A percentile compares a stretch with the other conserved stretches of the same genome.
Conservation (phyloP, 2,329 filamentous ascomycete species). For the Exophiala viscosa region DNA sequence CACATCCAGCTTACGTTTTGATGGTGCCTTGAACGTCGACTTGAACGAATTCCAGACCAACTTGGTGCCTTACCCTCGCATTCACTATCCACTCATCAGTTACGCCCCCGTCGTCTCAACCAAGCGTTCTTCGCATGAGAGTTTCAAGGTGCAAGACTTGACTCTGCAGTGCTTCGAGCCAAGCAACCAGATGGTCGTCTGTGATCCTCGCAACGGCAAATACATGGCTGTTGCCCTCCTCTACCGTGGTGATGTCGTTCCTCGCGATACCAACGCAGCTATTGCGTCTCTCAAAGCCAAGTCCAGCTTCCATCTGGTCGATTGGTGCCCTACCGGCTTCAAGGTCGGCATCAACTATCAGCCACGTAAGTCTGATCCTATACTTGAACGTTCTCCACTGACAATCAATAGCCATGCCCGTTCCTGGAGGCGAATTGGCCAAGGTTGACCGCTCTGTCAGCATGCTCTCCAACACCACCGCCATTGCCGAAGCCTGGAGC, state of each 20-base stretch:
- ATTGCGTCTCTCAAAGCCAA: conserved; percentile 62
- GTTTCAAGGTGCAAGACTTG: conserved; percentile 77
- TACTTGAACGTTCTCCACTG: neutral
- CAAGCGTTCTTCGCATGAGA: conserved; percentile 77
- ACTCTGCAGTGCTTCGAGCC: conserved; percentile 66
- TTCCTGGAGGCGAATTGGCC: conserved; percentile 53
- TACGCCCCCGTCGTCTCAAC: conserved; percentile 64
- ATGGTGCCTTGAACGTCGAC: conserved; percentile 65
- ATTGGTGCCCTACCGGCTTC: conserved; percentile 68
- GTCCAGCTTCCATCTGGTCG: conserved; percentile 62
- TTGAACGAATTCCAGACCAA: conserved; percentile 68
- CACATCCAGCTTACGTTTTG: conserved; percentile 62
- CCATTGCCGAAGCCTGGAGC: conserved; percentile 63
- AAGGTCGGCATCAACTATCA: conserved; percentile 67
- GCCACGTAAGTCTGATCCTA: conserved; percentile 37
- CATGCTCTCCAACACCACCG: conserved; percentile 66
- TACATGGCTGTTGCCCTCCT: conserved; percentile 66
- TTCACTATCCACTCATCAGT: conserved; percentile 64
- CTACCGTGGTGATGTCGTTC: conserved; percentile 64
- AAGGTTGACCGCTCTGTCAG: conserved; percentile 54
- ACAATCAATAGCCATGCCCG: conserved; percentile 38
- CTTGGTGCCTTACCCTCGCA: conserved; percentile 64
- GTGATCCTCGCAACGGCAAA: conserved; percentile 63
- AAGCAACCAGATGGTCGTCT: conserved; percentile 68
- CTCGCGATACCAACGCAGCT: conserved; percentile 58